A percentile compares a stretch with the other conserved stretches of the same genome.
phyloP scores from a whole-genome alignment of 768 basidiomycete genomes.

The Suillus placidus region DNA sequence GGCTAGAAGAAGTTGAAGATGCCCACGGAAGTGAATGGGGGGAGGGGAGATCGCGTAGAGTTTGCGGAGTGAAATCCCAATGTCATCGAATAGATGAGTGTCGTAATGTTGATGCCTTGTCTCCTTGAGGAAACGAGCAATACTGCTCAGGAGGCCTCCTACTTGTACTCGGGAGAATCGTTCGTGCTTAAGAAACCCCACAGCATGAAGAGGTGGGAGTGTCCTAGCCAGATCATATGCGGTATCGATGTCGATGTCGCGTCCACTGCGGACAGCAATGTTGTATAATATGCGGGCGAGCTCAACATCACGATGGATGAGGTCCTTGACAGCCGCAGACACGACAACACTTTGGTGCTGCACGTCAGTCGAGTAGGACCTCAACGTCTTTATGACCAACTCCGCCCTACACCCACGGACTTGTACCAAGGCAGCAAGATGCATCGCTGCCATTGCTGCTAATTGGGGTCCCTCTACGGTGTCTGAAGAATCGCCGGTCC shows the following conservation, averaged over 20 bases:
- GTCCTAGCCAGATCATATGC: constrained; percentile 36
- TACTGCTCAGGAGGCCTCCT: constrained; percentile 41
- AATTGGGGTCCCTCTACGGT: constrained; percentile 15
- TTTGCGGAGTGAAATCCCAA: constrained; percentile 39
- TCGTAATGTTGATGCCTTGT: constrained; percentile 36
- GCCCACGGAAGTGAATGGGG: constrained; percentile 42
- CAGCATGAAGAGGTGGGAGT: constrained; percentile 26
- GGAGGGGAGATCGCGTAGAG: constrained; percentile 41
- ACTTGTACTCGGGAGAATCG: constrained; percentile 34
- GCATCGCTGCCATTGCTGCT: constrained; percentile 24
- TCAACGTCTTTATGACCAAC: constrained; percentile 35
- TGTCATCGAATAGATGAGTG: constrained; percentile 29
- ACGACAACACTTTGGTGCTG: constrained; percentile 34
- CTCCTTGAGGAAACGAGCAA: constrained; percentile 42
- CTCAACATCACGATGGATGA: constrained; percentile 32
- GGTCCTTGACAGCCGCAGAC: constrained; percentile 17
- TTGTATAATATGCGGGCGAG: constrained; percentile 38
- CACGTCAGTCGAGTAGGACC: constrained; percentile 23
- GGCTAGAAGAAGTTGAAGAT: constrained; percentile 48
- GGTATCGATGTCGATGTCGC: constrained; percentile 26
- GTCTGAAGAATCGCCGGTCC: constrained; percentile 4
- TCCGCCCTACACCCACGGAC: constrained; percentile 30
- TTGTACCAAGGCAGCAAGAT: constrained; percentile 30
- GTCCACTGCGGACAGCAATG: constrained; percentile 28
- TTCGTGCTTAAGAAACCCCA: constrained; percentile 37